phyloP scores from a whole-genome alignment of 768 basidiomycete species.

The Psilocybe sp. region DNA sequence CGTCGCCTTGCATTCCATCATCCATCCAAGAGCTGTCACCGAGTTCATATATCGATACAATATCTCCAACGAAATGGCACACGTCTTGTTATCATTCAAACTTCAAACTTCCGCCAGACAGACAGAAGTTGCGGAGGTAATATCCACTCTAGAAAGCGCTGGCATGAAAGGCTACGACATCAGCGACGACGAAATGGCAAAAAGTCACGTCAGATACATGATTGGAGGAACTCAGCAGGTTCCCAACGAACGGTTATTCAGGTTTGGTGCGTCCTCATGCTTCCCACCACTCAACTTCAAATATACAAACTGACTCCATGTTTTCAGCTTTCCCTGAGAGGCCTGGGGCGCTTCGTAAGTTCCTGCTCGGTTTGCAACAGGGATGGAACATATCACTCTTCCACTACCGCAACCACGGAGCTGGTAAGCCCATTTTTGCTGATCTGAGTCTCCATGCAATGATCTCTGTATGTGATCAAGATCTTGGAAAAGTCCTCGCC shows the following conservation, averaged over 20 bases:
- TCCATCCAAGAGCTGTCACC: conserved; percentile 89
- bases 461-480: conserved; percentile 33
- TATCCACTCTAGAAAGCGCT: conserved; percentile 55
- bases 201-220: conserved; percentile 92
- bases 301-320: not conserved
- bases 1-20: conserved; percentile 77
- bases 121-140: conserved; percentile 62
- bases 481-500: conserved; percentile 89
- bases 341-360: conserved; percentile 87
- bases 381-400: conserved; percentile 96
- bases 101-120: conserved; percentile 58
- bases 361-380: conserved; percentile 76
- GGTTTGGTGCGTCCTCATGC: conserved; percentile 69
- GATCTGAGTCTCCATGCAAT: not conserved
- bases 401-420: conserved; percentile 97
- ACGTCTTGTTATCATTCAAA: conserved; percentile 90
- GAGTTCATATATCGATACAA: conserved; percentile 95
- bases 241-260: conserved; percentile 81
- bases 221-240: conserved; percentile 82
- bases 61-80: conserved; percentile 64
- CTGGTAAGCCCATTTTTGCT: conserved; percentile 52
- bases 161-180: conserved; percentile 89
- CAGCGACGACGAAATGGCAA: conserved; percentile 93
- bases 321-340: conserved; percentile 90
- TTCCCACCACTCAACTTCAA: not conserved